These are phyloP conservation scores for Lentinula boryana DNA, from an alignment of 768 basidiomycete species.

Conservation along the genomic window DNA sequence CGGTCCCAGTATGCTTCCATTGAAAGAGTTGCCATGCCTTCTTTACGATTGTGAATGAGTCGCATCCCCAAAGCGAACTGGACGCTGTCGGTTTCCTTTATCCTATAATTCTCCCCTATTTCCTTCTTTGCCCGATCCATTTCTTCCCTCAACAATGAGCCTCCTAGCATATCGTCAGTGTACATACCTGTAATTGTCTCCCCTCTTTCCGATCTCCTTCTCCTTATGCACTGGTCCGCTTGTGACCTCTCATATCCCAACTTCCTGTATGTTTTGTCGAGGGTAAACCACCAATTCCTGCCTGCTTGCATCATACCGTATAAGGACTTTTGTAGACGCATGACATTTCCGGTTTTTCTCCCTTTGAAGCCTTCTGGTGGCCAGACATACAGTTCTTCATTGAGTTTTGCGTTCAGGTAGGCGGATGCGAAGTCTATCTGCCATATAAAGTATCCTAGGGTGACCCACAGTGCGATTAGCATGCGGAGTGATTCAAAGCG, in stretches of 20 bases:
- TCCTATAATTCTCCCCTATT: neutral
- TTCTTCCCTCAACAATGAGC: conserved; percentile 1
- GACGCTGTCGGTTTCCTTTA: conserved; percentile 4
- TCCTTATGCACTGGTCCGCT: conserved; percentile 8
- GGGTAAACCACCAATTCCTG: conserved; percentile 4
- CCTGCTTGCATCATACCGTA: conserved; percentile 7
- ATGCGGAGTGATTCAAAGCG: conserved; percentile 1
- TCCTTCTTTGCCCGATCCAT: neutral
- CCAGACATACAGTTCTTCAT: conserved; percentile 10
- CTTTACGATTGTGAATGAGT: conserved; percentile 3
- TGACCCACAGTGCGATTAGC: conserved; percentile 19
- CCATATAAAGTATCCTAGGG: conserved; percentile 18
- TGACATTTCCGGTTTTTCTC: neutral
- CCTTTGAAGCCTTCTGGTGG: conserved; percentile 12
- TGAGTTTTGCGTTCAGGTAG: conserved; percentile 1
- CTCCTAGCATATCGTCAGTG: conserved; percentile 6
- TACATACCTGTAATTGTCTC: conserved; percentile 7
- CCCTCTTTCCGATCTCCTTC: neutral
- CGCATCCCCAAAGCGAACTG: conserved; percentile 5
- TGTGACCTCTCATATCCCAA: conserved; percentile 2
- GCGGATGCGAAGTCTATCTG: conserved; percentile 23
- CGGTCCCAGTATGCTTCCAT: conserved; percentile 8
- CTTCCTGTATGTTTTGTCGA: neutral
- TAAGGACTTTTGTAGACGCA: neutral
- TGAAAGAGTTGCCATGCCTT: neutral